A percentile compares a stretch with the other conserved stretches of the same genome.
Evolutionary conservation across 2,329 filamentous ascomycete species (phyloP).

Genomic region (Epicoccum nigrum): DNA sequence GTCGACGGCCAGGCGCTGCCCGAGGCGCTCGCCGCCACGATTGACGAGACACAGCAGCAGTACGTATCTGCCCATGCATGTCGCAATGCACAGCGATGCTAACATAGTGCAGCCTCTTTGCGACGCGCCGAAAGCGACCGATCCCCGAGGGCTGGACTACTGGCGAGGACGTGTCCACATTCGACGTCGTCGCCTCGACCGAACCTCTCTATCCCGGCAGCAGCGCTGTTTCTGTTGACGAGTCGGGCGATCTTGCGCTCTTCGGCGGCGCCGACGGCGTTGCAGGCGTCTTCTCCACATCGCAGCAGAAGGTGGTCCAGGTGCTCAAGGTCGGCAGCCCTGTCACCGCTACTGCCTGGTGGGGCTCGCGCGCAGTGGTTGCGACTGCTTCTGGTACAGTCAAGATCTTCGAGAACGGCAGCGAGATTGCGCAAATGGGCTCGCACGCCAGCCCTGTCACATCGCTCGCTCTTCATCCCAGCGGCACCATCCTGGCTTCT

Average conservation of each 20-base stretch:
- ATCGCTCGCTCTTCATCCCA: slow-evolving; percentile 79
- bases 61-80: slow-evolving; percentile 54
- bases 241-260: slow-evolving; percentile 69
- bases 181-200: slow-evolving; percentile 60
- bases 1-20: slow-evolving; percentile 82
- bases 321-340: slow-evolving; percentile 68
- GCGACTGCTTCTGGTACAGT: slow-evolving; percentile 77
- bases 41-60: slow-evolving; percentile 82
- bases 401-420: slow-evolving; percentile 77
- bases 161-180: slow-evolving; percentile 69
- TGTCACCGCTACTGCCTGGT: slow-evolving; percentile 71
- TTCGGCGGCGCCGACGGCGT: slow-evolving; percentile 77
- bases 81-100: slow-evolving; percentile 22
- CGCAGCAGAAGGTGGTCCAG: slow-evolving; percentile 75
- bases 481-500: slow-evolving; percentile 81
- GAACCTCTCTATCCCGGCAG: slow-evolving; percentile 66
- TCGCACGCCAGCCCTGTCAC: slow-evolving; percentile 84
- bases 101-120: slow-evolving; percentile 70
- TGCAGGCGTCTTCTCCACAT: slow-evolving; percentile 78
- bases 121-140: slow-evolving; percentile 86
- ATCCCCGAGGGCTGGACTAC: slow-evolving; percentile 86
- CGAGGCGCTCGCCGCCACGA: slow-evolving; percentile 70
- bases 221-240: slow-evolving; percentile 63
- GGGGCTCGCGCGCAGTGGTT: slow-evolving; percentile 71
- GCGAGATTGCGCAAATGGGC: slow-evolving; percentile 71